Evolutionary conservation across 495 filamentous ascomycete species (phyloP).

Genomic region (Aspergillus wentii): DNA sequence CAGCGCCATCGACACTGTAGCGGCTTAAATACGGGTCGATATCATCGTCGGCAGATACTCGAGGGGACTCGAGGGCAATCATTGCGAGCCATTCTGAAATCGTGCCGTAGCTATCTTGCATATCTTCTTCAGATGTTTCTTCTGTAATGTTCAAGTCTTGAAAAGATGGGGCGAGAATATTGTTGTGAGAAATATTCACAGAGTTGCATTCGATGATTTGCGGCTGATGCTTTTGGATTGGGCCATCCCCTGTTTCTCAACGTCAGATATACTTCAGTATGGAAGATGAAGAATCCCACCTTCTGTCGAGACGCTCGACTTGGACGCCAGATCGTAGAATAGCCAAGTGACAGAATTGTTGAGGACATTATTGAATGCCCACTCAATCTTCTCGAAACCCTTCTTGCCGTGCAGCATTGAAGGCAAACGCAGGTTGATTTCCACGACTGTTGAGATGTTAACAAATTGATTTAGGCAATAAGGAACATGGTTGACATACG

Average conservation of each 20-base stretch:
- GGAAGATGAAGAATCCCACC: slow-evolving; percentile 14
- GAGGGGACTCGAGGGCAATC: slow-evolving; percentile 64
- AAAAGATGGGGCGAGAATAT: slow-evolving; percentile 46
- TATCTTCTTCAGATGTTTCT: slow-evolving; percentile 33
- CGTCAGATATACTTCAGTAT: slow-evolving; percentile 1
- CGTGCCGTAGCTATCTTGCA: slow-evolving; percentile 58
- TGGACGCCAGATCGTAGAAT: slow-evolving; percentile 58
- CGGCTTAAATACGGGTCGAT: slow-evolving; percentile 78
- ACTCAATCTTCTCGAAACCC: slow-evolving; percentile 78
- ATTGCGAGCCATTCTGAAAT: slow-evolving; percentile 84
- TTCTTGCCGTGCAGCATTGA: slow-evolving; percentile 91
- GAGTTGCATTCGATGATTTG: slow-evolving; percentile 35
- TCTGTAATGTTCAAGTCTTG: slow-evolving; percentile 33
- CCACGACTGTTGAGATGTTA: slow-evolving; percentile 53
- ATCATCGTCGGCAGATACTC: slow-evolving; percentile 58
- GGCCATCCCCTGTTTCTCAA: slow-evolving; percentile 24
- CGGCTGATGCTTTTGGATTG: slow-evolving; percentile 52
- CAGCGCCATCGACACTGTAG: slow-evolving; percentile 52
- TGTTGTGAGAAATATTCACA: slow-evolving; percentile 20
- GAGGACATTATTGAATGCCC: slow-evolving; percentile 81
- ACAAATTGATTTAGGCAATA: background rate
- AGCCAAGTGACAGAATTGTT: slow-evolving; percentile 71
- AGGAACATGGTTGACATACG: slow-evolving; percentile 24
- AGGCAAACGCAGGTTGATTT: slow-evolving; percentile 71
- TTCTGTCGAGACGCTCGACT: slow-evolving; percentile 14